Conservation (phyloP, 306 rosid species). For the Morella rubra region DNA sequence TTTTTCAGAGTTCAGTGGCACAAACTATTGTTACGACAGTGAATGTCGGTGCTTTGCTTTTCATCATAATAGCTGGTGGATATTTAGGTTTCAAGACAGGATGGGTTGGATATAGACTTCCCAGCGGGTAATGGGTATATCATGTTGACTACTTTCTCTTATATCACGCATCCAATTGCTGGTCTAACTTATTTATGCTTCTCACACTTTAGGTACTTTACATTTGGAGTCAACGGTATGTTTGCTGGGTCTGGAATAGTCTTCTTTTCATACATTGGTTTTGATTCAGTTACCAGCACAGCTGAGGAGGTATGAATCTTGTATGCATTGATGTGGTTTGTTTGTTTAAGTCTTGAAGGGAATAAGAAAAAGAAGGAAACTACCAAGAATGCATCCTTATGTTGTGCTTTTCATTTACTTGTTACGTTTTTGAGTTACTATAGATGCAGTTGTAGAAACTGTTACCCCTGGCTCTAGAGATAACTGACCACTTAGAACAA, state of each 20-base stretch:
- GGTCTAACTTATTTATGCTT: constrained; percentile 23
- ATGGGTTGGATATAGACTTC: constrained; percentile 72
- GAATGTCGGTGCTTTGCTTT: constrained; percentile 57
- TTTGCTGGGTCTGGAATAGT: constrained; percentile 65
- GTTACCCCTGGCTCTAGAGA: neutral
- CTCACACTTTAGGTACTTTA: constrained; percentile 50
- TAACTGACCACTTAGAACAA: neutral
- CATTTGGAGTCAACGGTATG: constrained; percentile 65
- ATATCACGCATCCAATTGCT: constrained; percentile 17
- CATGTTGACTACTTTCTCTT: constrained; percentile 22
- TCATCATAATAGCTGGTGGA: constrained; percentile 57
- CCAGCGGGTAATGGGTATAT: constrained; percentile 52
- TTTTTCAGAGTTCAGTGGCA: constrained; percentile 66
- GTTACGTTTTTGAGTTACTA: neutral
- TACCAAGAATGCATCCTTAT: constrained; percentile 8
- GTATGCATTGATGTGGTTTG: constrained; percentile 5
- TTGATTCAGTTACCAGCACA: constrained; percentile 66
- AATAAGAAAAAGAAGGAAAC: constrained; percentile 12
- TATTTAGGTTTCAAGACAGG: constrained; percentile 63
- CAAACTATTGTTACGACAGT: constrained; percentile 59
- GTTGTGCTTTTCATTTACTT: constrained; percentile 10
- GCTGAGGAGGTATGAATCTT: constrained; percentile 68
- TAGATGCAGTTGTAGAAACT: neutral
- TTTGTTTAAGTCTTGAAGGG: neutral
- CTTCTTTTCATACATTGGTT: constrained; percentile 78